These are phyloP conservation scores for Fraxinus albicans DNA, from an alignment of 305 asterid genomes.

Conservation along the genomic window DNA sequence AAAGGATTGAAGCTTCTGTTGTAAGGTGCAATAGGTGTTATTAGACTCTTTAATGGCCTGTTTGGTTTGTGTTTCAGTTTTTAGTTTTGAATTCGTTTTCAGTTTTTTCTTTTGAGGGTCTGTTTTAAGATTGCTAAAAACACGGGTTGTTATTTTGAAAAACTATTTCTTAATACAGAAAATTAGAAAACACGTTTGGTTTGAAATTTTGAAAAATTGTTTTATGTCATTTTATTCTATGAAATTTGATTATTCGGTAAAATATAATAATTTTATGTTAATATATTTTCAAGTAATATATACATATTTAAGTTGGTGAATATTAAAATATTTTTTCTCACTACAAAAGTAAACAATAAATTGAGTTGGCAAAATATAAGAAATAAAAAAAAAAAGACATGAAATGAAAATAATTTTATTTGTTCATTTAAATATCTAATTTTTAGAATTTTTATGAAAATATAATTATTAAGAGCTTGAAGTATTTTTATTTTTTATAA, in stretches of 20 bases:
- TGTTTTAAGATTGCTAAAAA: not conserved
- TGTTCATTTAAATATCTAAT: not conserved
- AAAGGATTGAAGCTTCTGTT: slow-evolving; percentile 45
- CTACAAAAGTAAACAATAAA: not conserved
- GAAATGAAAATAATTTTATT: not conserved
- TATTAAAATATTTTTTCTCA: not conserved
- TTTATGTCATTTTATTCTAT: not conserved
- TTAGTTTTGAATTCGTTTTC: too few relatives aligned
- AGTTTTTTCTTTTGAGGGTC: too few relatives aligned
- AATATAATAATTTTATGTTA: too few relatives aligned
- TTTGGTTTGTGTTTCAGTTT: not conserved
- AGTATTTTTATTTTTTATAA: too few relatives aligned
- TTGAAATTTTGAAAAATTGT: not conserved
- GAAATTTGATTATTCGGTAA: not conserved
- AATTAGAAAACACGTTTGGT: not conserved
- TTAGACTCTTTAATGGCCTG: not conserved
- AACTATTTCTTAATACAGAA: not conserved
- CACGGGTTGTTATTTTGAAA: not conserved
- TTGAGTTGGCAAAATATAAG: not conserved
- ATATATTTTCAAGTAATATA: not conserved
- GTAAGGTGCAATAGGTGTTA: slow-evolving; percentile 47
- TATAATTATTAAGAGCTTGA: not conserved
- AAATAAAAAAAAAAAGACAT: not conserved
- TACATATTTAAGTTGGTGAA: too few relatives aligned
- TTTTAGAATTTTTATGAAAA: too few relatives aligned